Percentiles rank a stretch among this genome's conserved stretches.
Conservation (phyloP, 1,284 basidiomycete genomes). For the Mycosarcoma maydis region DNA sequence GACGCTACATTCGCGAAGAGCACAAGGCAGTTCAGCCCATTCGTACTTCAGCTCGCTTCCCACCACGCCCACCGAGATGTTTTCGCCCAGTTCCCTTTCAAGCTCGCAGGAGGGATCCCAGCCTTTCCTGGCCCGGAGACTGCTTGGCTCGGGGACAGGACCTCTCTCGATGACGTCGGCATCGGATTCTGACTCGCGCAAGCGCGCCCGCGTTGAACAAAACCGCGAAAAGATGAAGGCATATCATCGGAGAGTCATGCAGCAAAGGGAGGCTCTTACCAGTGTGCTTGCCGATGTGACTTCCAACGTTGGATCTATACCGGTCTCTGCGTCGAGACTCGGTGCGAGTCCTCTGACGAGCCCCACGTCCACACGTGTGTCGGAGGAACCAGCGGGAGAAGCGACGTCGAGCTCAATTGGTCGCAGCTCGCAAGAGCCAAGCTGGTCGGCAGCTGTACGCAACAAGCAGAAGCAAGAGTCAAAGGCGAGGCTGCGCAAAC, state of each 20-base stretch:
- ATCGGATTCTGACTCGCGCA: conserved; percentile 21
- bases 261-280: conserved; percentile 36
- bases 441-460: conserved; percentile 26
- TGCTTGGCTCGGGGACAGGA: conserved; percentile 4
- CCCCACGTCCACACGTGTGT: neutral
- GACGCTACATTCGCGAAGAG: neutral
- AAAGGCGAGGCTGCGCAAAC: conserved; percentile 35
- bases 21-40: conserved; percentile 14
- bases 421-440: conserved; percentile 10
- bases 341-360: neutral
- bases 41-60: conserved; percentile 36
- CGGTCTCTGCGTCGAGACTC: neutral
- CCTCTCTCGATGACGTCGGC: conserved; percentile 14
- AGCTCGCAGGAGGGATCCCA: conserved; percentile 10
- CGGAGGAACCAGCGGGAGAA: neutral
- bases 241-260: conserved; percentile 41
- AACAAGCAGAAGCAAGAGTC: conserved; percentile 48
- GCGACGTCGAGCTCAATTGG: conserved; percentile 2
- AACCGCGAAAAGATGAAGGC: conserved; percentile 51
- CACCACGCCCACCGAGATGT: conserved; percentile 16
- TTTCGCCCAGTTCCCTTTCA: conserved; percentile 1
- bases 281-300: conserved; percentile 26
- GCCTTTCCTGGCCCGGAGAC: conserved; percentile 4
- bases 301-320: conserved; percentile 20
- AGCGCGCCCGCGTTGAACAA: conserved; percentile 34